Conservation (phyloP, 2,329 filamentous ascomycete species). For the Apiospora phragmitis region DNA sequence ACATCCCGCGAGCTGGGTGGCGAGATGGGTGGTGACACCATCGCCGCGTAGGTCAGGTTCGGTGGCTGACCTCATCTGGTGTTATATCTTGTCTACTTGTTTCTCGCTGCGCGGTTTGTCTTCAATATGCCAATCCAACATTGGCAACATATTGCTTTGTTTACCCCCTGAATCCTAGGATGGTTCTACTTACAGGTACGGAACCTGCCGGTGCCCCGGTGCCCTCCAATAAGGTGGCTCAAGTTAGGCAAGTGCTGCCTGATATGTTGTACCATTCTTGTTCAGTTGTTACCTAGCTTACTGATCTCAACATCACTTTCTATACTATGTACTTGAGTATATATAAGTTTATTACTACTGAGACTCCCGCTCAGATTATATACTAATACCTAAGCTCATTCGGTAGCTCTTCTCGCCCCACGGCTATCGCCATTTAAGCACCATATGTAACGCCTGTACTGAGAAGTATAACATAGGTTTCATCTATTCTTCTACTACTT, state of each 20-base stretch:
- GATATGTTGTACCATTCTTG: background rate
- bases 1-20: constrained; percentile 57
- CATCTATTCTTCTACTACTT: background rate
- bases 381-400: no score
- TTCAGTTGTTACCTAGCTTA: background rate
- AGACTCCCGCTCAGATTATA: no score
- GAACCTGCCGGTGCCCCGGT: background rate
- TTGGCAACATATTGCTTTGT: background rate
- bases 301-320: background rate
- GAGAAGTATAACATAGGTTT: no score
- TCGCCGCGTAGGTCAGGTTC: constrained; percentile 11
- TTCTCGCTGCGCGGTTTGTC: background rate
- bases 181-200: background rate
- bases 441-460: no score
- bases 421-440: no score
- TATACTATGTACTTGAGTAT: background rate
- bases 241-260: background rate
- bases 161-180: background rate
- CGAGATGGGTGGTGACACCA: constrained; percentile 64
- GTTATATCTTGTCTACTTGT: background rate
- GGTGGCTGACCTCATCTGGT: background rate
- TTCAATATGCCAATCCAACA: background rate
- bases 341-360: background rate
- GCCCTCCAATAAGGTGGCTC: background rate
- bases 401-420: no score